Evolutionary conservation across 495 filamentous ascomycete species (phyloP).

Genomic region (Rostrohypoxylon terebratum): DNA sequence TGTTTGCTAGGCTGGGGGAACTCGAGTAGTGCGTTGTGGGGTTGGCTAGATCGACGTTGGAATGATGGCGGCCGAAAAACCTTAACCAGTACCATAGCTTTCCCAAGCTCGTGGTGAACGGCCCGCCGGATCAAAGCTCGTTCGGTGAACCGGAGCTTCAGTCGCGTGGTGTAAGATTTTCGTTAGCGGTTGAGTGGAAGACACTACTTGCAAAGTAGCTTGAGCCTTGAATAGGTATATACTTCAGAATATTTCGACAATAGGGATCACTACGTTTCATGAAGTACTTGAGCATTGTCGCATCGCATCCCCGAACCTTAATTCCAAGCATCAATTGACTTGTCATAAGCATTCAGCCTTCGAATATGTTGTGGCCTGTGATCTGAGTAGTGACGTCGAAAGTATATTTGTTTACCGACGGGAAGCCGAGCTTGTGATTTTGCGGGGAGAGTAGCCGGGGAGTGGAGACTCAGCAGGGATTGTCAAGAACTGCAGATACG

Average conservation of each 20-base stretch:
- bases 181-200: constrained; percentile 29
- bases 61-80: constrained; percentile 40
- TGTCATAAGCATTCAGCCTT: not conserved
- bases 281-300: not conserved
- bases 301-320: not conserved
- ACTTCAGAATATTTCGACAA: not conserved
- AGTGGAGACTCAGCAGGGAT: constrained; percentile 33
- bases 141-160: constrained; percentile 45
- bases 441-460: constrained; percentile 56
- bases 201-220: not conserved
- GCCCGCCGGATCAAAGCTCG: constrained; percentile 42
- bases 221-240: too few relatives aligned
- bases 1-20: constrained; percentile 6
- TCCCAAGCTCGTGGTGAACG: constrained; percentile 20
- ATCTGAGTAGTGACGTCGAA: constrained; percentile 47
- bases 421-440: constrained; percentile 66
- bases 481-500: constrained; percentile 27
- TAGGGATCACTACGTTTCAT: not conserved
- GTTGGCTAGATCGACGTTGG: constrained; percentile 42
- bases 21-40: constrained; percentile 29
- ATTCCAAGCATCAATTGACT: not conserved
- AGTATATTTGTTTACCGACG: constrained; percentile 52
- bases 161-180: constrained; percentile 26
- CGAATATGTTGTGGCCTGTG: constrained; percentile 30
- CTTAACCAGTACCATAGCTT: constrained; percentile 18